A percentile compares a stretch with the other conserved stretches of the same genome.
phyloP scores from a whole-genome alignment of 345 rosid genomes.

The Diplotaxis tenuifolia region DNA sequence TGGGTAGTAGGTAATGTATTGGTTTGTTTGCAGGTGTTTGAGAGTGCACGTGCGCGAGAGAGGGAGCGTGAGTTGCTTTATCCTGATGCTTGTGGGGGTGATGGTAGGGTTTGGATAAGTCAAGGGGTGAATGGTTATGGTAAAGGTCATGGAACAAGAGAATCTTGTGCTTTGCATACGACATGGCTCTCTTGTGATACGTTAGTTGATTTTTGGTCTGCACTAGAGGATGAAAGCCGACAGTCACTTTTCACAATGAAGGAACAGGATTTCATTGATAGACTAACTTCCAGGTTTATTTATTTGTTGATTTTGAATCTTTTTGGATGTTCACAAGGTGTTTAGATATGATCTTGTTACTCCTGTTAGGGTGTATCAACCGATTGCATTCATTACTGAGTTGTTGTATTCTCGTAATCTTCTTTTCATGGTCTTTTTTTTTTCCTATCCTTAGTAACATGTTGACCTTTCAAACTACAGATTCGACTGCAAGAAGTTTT shows the following conservation, averaged over 20 bases:
- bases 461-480: conserved; percentile 40
- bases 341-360: conserved; percentile 5
- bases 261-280: conserved; percentile 97
- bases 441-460: not conserved
- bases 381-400: conserved; percentile 2
- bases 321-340: not conserved
- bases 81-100: conserved; percentile 99
- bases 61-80: conserved; percentile 88
- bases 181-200: conserved; percentile 92
- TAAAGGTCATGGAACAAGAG: conserved; percentile 88
- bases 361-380: not conserved
- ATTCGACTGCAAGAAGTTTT: conserved; percentile 97
- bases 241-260: conserved; percentile 88
- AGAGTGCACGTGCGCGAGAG: conserved; percentile 90
- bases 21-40: conserved; percentile 65
- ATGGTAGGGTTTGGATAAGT: conserved; percentile 97
- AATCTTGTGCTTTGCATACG: conserved; percentile 90
- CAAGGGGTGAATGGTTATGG: conserved; percentile 79
- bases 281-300: conserved; percentile 82
- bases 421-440: conserved; percentile 6
- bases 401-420: conserved; percentile 3
- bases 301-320: conserved; percentile 18
- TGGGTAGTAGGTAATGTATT: conserved; percentile 39
- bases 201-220: conserved; percentile 94
- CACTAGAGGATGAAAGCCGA: conserved; percentile 80